A percentile compares a stretch with the other conserved stretches of the same genome.
These are phyloP conservation scores for Coemansia sp. DNA, from an alignment of 192 early-diverging fungal genomes.

Conservation along the genomic window DNA sequence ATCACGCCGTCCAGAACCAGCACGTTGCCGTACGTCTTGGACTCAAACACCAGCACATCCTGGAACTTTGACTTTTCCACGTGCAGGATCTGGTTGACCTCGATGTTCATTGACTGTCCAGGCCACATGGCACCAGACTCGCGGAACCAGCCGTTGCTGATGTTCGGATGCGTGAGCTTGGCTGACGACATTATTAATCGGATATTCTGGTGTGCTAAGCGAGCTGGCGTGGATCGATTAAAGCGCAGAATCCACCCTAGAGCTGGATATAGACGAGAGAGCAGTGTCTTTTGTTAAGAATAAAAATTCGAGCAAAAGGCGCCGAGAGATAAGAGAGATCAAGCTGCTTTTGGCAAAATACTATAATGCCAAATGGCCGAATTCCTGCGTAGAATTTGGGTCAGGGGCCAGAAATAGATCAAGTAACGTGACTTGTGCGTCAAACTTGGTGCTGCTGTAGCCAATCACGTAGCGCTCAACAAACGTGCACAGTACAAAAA, in stretches of 20 bases:
- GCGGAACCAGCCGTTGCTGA: constrained; percentile 96
- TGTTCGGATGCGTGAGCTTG: constrained; percentile 81
- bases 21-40: constrained; percentile 92
- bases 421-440: constrained; percentile 3
- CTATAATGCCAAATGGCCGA: neutral
- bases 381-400: neutral
- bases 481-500: neutral
- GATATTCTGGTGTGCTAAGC: neutral
- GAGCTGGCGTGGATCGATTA: neutral
- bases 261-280: neutral
- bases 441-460: neutral
- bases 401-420: neutral
- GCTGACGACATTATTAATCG: constrained; percentile 24
- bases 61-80: constrained; percentile 93
- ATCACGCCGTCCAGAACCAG: constrained; percentile 97
- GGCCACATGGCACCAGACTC: constrained; percentile 96
- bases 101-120: constrained; percentile 95
- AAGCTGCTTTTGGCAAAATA: neutral
- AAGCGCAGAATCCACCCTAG: constrained; percentile 1
- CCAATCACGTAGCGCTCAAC: neutral
- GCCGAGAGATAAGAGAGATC: neutral
- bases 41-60: constrained; percentile 98
- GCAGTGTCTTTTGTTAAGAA: neutral
- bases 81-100: constrained; percentile 94
- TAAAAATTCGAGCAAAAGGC: neutral